A percentile compares a stretch with the other conserved stretches of the same genome.
Evolutionary conservation across 768 basidiomycete genomes (phyloP).

Genomic region (Grammothele lineata): DNA sequence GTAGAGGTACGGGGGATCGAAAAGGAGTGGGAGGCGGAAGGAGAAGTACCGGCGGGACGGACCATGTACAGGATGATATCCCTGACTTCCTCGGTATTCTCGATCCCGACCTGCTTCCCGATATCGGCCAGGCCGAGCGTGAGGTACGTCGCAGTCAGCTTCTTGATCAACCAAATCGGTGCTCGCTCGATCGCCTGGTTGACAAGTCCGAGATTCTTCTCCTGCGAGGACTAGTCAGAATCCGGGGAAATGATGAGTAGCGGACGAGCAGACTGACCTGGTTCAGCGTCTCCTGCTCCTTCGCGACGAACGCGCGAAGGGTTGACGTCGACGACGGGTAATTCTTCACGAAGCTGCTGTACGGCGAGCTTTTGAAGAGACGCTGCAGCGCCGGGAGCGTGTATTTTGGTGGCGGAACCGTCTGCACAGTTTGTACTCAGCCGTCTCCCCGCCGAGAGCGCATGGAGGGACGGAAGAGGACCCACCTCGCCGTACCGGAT

Average conservation of each 20-base stretch:
- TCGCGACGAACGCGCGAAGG: constrained; percentile 45
- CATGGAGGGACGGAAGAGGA: background rate
- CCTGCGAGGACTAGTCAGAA: constrained; percentile 35
- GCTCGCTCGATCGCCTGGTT: constrained; percentile 62
- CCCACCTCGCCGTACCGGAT: constrained; percentile 71
- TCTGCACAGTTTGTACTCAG: constrained; percentile 25
- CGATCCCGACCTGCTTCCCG: constrained; percentile 47
- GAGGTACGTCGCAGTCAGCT: constrained; percentile 78
- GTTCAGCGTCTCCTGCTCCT: constrained; percentile 50
- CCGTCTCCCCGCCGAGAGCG: background rate
- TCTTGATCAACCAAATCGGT: constrained; percentile 74
- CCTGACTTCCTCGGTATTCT: constrained; percentile 51
- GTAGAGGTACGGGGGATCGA: background rate
- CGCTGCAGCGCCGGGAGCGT: constrained; percentile 53
- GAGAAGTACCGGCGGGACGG: no score
- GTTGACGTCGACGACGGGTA: constrained; percentile 54
- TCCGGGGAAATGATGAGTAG: background rate
- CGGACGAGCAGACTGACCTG: constrained; percentile 36
- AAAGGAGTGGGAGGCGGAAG: no score
- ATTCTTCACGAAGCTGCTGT: constrained; percentile 55
- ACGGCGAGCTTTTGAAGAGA: constrained; percentile 64
- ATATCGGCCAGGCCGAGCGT: constrained; percentile 75
- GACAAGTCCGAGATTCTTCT: constrained; percentile 70
- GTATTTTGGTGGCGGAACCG: constrained; percentile 64
- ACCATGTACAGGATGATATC: constrained; percentile 73